Percentiles rank a stretch among this genome's conserved stretches.
Evolutionary conservation across 495 filamentous ascomycete genomes (phyloP).

Genomic region (Cenococcum geophilum): DNA sequence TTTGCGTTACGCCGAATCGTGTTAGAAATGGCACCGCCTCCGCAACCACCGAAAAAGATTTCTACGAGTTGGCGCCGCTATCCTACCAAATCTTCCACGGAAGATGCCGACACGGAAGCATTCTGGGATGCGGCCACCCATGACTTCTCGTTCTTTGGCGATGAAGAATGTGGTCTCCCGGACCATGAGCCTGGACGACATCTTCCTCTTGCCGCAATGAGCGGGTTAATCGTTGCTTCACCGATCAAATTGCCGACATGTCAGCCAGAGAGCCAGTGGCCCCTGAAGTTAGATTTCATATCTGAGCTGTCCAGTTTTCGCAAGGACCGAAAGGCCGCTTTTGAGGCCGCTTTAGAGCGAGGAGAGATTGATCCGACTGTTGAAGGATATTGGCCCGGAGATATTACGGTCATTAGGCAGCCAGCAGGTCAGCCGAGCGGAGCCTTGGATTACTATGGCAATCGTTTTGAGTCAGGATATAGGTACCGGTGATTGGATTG

Average conservation of each 20-base stretch:
- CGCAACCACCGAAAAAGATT: conserved; percentile 23
- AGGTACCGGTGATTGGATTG: conserved; percentile 16
- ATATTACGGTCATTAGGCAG: conserved; percentile 24
- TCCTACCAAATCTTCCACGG: conserved; percentile 50
- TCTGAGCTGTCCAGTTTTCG: conserved; percentile 24
- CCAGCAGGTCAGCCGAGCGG: conserved; percentile 2
- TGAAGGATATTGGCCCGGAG: conserved; percentile 27
- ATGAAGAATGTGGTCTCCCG: conserved; percentile 53
- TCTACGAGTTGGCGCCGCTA: conserved; percentile 41
- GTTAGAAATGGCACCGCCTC: conserved; percentile 50
- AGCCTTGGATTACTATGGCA: conserved; percentile 25
- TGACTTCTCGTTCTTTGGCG: conserved; percentile 62
- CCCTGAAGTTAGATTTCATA: conserved; percentile 19
- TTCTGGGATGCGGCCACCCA: conserved; percentile 55
- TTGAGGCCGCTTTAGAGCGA: conserved; percentile 1
- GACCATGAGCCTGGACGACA: conserved; percentile 26
- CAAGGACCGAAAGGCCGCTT: conserved; percentile 23
- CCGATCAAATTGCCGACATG: conserved; percentile 4
- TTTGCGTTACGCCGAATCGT: conserved; percentile 53
- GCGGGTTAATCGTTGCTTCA: conserved; percentile 23
- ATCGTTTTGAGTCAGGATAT: conserved; percentile 25
- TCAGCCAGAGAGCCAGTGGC: conserved; percentile 1
- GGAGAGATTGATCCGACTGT: conserved; percentile 13
- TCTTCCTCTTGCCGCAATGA: conserved; percentile 26
- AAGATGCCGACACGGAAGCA: conserved; percentile 54